These are phyloP conservation scores for Vitis labrusca DNA, from an alignment of 164 flowering plant species.

Conservation along the genomic window DNA sequence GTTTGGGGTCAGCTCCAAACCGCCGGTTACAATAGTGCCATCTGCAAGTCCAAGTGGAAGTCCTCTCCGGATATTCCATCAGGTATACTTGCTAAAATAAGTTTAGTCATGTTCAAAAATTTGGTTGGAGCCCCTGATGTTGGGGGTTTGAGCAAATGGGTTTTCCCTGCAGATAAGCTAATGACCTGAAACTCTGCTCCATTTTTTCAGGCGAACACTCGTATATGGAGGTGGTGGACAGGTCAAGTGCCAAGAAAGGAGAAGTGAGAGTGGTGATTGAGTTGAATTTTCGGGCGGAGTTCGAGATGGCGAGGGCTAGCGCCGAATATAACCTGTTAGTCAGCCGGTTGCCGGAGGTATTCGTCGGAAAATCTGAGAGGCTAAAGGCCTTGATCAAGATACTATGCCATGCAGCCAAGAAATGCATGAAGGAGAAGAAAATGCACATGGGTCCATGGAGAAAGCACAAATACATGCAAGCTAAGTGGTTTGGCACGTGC, in stretches of 20 bases:
- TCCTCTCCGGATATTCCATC: conserved; percentile 64
- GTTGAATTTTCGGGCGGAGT: conserved; percentile 70
- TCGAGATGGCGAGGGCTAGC: conserved; percentile 84
- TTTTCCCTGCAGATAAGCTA: too few species aligned
- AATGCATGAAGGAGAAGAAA: conserved; percentile 85
- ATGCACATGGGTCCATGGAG: conserved; percentile 97
- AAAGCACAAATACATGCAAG: conserved; percentile 81
- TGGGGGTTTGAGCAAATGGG: too few species aligned
- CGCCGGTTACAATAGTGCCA: conserved; percentile 53
- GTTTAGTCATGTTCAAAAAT: too few species aligned
- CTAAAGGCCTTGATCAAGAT: conserved; percentile 53
- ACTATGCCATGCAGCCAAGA: conserved; percentile 69
- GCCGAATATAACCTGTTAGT: conserved; percentile 68
- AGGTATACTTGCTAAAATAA: conserved; percentile 34
- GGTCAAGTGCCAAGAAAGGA: conserved; percentile 37
- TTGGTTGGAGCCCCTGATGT: too few species aligned
- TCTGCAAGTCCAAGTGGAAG: conserved; percentile 86
- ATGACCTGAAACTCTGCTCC: too few species aligned
- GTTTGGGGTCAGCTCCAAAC: conserved; percentile 47
- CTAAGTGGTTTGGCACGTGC: conserved; percentile 72
- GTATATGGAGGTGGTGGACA: conserved; percentile 69
- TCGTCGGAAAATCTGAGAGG: conserved; percentile 74
- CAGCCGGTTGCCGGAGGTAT: conserved; percentile 64
- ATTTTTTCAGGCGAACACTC: conserved; percentile 67
- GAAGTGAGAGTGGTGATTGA: conserved; percentile 77